Evolutionary conservation across 2,329 filamentous ascomycete genomes (phyloP), one percentile per base, ranked within the genome.

Genomic region (Diplodia corticola): DNA sequence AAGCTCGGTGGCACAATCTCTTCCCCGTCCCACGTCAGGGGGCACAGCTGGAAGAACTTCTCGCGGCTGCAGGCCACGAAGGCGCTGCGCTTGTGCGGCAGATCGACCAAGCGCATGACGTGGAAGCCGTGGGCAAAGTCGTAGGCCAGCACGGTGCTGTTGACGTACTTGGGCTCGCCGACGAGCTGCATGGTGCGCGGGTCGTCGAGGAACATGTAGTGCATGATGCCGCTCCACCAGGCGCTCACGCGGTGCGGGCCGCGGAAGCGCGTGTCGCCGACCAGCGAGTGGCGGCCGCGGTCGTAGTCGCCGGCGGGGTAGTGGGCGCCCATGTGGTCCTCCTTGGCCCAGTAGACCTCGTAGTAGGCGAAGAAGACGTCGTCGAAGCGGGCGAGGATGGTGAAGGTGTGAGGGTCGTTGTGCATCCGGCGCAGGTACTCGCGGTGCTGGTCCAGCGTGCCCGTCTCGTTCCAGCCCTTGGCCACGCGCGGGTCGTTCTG

Each of bases 401-500:
- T 86, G 63, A 92, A 80, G 68, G 89, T 86, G 76, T 93, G 91
- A 26, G 89, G 87, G 74, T 93, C 91, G 54, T 86, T 84, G 72
- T 92, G 87, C 64, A 90, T 82, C 69, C 85, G 85, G 35, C 85
- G 83, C 61, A 93, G 82, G 75, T 94, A 93, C 71, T 88, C 84
- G 68, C 86, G 84, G 76, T 93, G 91, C 75, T 93, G 84, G 33
- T 91, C 90, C 55, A 91, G 78, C 1, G 89, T 90, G 35, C 91
- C 91, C 1, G 89, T 91, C 79, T 91, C 88, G 73, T 92, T 91
- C 91, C 91, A 93, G 5, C 90, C 90, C 73, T 89, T 86, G 4
- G 89, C 89, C 37, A 94, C 91, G 61, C 91, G 89, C 63, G 91
- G 91, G 73, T 93, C 91, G 73, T 94, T 94, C 78, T 93, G 91